Evolutionary conservation across 331 rosid genomes (phyloP).

Genomic region (Telfairia occidentalis): DNA sequence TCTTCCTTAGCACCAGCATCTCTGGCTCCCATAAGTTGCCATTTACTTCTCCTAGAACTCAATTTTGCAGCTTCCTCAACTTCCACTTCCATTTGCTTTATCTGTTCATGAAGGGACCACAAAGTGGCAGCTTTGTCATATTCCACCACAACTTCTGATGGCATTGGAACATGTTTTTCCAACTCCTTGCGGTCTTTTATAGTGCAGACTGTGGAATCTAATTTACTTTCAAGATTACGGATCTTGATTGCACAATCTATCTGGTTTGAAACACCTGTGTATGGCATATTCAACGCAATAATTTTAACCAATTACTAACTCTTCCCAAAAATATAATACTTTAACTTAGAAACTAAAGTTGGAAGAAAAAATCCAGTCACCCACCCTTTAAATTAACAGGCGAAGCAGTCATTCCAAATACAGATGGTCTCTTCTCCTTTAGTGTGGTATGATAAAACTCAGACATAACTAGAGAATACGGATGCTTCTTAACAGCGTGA

Average conservation of each 20-base stretch:
- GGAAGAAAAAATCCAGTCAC: constrained; percentile 10
- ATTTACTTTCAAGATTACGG: constrained; percentile 95
- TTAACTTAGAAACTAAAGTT: constrained; percentile 10
- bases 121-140: constrained; percentile 91
- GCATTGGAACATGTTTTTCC: constrained; percentile 96
- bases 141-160: constrained; percentile 82
- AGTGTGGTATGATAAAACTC: constrained; percentile 95
- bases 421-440: constrained; percentile 76
- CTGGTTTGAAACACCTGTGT: constrained; percentile 93
- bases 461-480: constrained; percentile 95
- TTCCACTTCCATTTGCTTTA: constrained; percentile 88
- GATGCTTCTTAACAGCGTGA: constrained; percentile 98
- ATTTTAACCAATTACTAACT: neutral
- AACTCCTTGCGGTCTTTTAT: constrained; percentile 94
- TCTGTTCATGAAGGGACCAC: constrained; percentile 90
- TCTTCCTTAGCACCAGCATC: constrained; percentile 98
- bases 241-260: constrained; percentile 96
- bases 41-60: constrained; percentile 92
- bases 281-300: constrained; percentile 21
- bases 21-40: constrained; percentile 99
- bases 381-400: constrained; percentile 95
- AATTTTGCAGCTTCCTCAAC: constrained; percentile 95
- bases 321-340: neutral
- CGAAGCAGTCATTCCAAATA: constrained; percentile 99
- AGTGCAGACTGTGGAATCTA: constrained; percentile 91